These are phyloP conservation scores for Saturnispora gosingensis DNA, from an alignment of 805 yeast species.

Conservation along the genomic window DNA sequence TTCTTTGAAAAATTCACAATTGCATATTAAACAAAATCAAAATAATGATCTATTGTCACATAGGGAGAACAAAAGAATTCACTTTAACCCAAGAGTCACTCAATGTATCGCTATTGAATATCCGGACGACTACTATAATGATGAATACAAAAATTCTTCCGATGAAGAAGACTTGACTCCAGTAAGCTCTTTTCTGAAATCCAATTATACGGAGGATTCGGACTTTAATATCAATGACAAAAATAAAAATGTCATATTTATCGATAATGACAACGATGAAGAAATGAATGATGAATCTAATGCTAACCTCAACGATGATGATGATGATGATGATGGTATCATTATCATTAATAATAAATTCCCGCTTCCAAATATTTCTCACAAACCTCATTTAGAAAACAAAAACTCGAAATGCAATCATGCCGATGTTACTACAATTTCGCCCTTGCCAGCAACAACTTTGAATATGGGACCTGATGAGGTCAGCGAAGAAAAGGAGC, in stretches of 20 bases:
- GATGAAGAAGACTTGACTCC: constrained; percentile 18
- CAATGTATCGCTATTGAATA: constrained; percentile 77
- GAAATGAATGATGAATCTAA: constrained; percentile 18
- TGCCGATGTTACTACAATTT: constrained; percentile 44
- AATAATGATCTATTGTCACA: not conserved
- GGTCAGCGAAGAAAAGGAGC: constrained; percentile 35
- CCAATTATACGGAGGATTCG: constrained; percentile 9
- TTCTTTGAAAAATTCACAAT: constrained; percentile 10
- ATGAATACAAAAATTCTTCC: constrained; percentile 14
- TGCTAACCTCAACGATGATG: constrained; percentile 4
- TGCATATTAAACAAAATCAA: constrained; percentile 8
- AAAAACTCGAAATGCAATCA: not conserved
- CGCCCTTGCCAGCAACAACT: constrained; percentile 76
- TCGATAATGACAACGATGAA: not conserved
- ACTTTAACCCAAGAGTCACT: constrained; percentile 88
- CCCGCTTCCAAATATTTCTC: constrained; percentile 19
- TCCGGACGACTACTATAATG: not conserved
- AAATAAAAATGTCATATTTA: no score
- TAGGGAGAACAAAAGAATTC: constrained; percentile 50
- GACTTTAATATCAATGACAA: constrained; percentile 9
- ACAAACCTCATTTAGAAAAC: constrained; percentile 18
- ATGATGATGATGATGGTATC: constrained; percentile 13
- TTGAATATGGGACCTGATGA: constrained; percentile 65
- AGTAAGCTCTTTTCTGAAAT: constrained; percentile 5
- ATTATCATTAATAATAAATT: constrained; percentile 18